Evolutionary conservation across 192 early-diverging fungal genomes (phyloP).

Genomic region (Coemansia biformis): DNA sequence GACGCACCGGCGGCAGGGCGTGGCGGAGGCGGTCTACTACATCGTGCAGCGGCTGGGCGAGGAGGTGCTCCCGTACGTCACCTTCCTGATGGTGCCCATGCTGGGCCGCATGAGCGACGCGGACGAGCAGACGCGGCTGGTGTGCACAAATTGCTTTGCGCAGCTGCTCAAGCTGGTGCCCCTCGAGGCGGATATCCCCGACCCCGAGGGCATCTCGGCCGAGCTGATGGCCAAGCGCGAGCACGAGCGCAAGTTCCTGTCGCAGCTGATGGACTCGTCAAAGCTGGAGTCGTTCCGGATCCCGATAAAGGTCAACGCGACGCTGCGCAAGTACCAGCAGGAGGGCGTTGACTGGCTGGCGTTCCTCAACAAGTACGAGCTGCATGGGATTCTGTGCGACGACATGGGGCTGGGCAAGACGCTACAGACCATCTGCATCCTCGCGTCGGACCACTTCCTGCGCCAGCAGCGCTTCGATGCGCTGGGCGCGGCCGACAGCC

Average conservation of each 20-base stretch:
- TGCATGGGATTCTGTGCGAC: slow-evolving; percentile 97
- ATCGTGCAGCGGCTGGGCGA: slow-evolving; percentile 73
- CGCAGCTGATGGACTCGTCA: slow-evolving; percentile 85
- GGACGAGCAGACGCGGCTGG: slow-evolving; percentile 81
- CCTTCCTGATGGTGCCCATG: slow-evolving; percentile 94
- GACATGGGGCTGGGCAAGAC: slow-evolving; percentile 99
- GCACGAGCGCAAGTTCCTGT: slow-evolving; percentile 88
- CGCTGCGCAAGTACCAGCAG: slow-evolving; percentile 93
- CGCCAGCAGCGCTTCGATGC: slow-evolving; percentile 56
- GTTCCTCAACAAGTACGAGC: slow-evolving; percentile 92
- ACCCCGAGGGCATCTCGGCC: slow-evolving; percentile 79
- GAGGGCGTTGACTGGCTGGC: slow-evolving; percentile 98
- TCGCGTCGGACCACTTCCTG: slow-evolving; percentile 82
- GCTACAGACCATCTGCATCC: slow-evolving; percentile 90
- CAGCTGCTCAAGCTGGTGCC: slow-evolving; percentile 92
- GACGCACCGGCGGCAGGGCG: slow-evolving; percentile 75
- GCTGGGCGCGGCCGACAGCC: slow-evolving; percentile 55
- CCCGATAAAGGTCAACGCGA: slow-evolving; percentile 86
- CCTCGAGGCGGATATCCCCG: slow-evolving; percentile 89
- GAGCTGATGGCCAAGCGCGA: slow-evolving; percentile 75
- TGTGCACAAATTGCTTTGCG: slow-evolving; percentile 93
- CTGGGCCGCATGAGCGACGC: slow-evolving; percentile 95
- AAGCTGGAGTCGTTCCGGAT: slow-evolving; percentile 83
- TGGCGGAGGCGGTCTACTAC: slow-evolving; percentile 78
- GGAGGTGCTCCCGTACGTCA: slow-evolving; percentile 89